phyloP scores from a whole-genome alignment of 495 filamentous ascomycete genomes.

The Friedmanniomyces endolithicus region DNA sequence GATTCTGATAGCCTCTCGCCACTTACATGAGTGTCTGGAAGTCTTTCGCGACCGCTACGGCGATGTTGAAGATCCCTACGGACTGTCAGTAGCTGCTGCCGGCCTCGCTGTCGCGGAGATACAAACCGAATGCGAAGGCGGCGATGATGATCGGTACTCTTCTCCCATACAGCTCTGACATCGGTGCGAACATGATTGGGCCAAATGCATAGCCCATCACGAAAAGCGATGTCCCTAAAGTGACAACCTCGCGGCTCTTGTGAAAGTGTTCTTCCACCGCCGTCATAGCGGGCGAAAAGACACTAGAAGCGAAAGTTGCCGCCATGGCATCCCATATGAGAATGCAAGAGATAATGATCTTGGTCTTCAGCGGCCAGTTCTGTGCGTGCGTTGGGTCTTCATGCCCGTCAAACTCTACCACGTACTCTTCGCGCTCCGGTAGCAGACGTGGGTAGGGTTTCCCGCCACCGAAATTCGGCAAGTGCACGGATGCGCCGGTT shows the following conservation, averaged over 20 bases:
- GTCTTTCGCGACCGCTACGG: slow-evolving; percentile 61
- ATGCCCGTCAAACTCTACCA: slow-evolving; percentile 42
- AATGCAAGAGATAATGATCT: slow-evolving; percentile 58
- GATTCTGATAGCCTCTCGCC: neutral
- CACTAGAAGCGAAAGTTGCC: slow-evolving; percentile 57
- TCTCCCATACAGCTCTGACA: slow-evolving; percentile 68
- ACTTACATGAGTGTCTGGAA: slow-evolving; percentile 56
- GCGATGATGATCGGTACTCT: slow-evolving; percentile 55
- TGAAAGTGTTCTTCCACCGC: slow-evolving; percentile 40
- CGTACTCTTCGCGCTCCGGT: slow-evolving; percentile 33
- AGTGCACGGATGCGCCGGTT: neutral
- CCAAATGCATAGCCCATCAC: slow-evolving; percentile 62
- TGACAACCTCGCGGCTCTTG: slow-evolving; percentile 47
- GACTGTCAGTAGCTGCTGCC: slow-evolving; percentile 3
- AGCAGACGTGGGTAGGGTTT: slow-evolving; percentile 36
- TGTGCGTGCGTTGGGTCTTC: slow-evolving; percentile 48
- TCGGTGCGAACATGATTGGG: slow-evolving; percentile 48
- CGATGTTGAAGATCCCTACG: slow-evolving; percentile 45
- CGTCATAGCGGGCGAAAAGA: slow-evolving; percentile 53
- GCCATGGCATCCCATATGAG: slow-evolving; percentile 68
- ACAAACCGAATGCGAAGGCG: slow-evolving; percentile 71
- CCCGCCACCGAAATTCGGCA: slow-evolving; percentile 23
- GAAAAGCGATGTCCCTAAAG: slow-evolving; percentile 56
- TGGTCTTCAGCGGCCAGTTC: slow-evolving; percentile 70
- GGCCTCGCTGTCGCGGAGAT: slow-evolving; percentile 32